Percentiles rank a stretch among this genome's conserved stretches.
These are phyloP conservation scores for Colletotrichum sp. DNA, from an alignment of 2,329 filamentous ascomycete species.

Conservation along the genomic window DNA sequence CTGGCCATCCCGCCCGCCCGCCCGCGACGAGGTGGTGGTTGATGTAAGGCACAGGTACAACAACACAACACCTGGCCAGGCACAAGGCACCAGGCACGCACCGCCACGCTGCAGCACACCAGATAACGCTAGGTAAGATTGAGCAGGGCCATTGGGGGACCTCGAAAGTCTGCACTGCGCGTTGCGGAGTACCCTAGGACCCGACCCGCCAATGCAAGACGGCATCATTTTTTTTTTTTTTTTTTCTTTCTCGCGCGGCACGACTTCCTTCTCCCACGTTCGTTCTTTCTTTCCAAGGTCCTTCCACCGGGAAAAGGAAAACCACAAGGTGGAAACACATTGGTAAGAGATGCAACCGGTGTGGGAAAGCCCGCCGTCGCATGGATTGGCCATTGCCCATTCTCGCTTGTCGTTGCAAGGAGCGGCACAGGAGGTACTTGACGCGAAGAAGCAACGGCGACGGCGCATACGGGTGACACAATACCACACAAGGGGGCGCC, in stretches of 20 bases:
- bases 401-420: not conserved
- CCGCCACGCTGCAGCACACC: not conserved
- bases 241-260: not conserved
- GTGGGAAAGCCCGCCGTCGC: not conserved
- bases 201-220: not conserved
- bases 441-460: not conserved
- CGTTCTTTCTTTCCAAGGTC: not conserved
- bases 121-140: not conserved
- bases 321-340: not conserved
- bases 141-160: not conserved
- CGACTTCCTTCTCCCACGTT: not conserved
- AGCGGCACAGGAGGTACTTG: not conserved
- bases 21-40: not conserved
- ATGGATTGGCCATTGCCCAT: not conserved
- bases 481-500: not conserved
- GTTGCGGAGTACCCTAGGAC: not conserved
- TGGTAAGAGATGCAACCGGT: not conserved
- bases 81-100: not conserved
- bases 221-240: not conserved
- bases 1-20: not conserved
- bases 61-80: not conserved
- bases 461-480: too few species aligned
- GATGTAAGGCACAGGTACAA: slow-evolving; percentile 1
- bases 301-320: not conserved
- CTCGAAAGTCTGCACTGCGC: not conserved